Evolutionary conservation across 1,284 basidiomycete species (phyloP), one percentile per base, ranked within the genome.

Genomic region (Pseudozyma hubeiensis): DNA sequence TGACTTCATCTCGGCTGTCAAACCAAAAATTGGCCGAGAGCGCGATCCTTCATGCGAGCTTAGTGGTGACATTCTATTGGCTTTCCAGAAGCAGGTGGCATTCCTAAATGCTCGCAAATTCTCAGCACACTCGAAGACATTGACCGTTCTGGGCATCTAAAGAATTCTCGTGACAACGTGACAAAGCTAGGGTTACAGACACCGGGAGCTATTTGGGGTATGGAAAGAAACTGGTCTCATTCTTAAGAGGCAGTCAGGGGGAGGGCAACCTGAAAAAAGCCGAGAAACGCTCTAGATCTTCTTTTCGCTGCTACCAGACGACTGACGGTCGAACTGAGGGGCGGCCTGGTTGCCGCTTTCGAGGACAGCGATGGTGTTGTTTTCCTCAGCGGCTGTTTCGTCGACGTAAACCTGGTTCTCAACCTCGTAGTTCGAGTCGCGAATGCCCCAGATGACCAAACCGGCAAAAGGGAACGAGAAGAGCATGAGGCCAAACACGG

Each of bases 391-490:
- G 17, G 47, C 66, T 16, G 39, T 29, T n/a, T 69, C 60, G 47
- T 69, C 56, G 34, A 64, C 41, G 40, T 63, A 69, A 43, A 69
- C 56, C 52, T 50, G 51, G 48, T 64, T 37, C 44, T 69, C 66
- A 19, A 59, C 60, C 56, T 63, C 60, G 56, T 69, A 69, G 56
- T 69, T 69, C 30, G 51, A 40, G 10, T 69, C 66, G 33, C 53
- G 55, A 33, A 63, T 53, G 47, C 47, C 52, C 43, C 53, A 44
- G 49, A 69, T 60, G 43, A 64, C 66, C 19, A 59, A 34, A 3
- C 30, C 55, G 16, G 66, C 60, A 30, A 69, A 59, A 11, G 66
- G 66, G 47, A 44, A 63, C 24, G 66, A 69, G 47, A 64, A 46
- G 11, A 69, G 31, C 52, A 69, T 57, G 31, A 69, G 47, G 16